Evolutionary conservation across 768 basidiomycete species (phyloP).

Genomic region (Dioszegia crocea): DNA sequence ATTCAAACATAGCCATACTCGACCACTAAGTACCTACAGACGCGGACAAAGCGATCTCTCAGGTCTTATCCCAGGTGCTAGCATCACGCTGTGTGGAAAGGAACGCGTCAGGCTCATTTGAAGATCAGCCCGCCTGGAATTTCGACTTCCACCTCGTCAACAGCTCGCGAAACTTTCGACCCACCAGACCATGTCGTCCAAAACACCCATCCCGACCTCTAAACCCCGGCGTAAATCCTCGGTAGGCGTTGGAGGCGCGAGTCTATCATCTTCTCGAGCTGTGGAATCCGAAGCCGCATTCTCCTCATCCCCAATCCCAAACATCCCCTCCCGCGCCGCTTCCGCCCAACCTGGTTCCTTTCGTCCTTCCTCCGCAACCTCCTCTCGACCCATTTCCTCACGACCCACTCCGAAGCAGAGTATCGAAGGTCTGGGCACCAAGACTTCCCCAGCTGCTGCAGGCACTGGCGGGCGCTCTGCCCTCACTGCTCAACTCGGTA

Average conservation of each 20-base stretch:
- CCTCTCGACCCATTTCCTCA: not conserved
- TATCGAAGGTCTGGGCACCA: constrained; percentile 3
- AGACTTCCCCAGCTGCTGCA: not conserved
- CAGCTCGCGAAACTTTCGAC: not conserved
- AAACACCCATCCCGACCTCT: not conserved
- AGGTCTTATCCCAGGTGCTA: not conserved
- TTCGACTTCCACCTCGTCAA: too few species aligned
- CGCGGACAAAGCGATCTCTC: too few species aligned
- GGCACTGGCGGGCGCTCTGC: not conserved
- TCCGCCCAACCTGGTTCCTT: constrained; percentile 1
- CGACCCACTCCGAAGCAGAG: not conserved
- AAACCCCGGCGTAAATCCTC: not conserved
- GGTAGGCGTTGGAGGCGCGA: not conserved
- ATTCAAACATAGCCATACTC: too few species aligned
- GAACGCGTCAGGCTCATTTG: not conserved
- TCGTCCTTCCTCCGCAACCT: not conserved
- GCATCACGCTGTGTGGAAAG: not conserved
- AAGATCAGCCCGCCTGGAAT: too few species aligned
- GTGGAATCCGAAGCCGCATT: not conserved
- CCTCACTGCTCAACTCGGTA: constrained; percentile 1
- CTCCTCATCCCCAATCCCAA: constrained; percentile 1
- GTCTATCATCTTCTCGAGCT: not conserved
- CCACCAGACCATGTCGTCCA: not conserved
- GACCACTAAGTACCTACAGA: too few species aligned
- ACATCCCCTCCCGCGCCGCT: not conserved